Evolutionary conservation across 805 yeast genomes (phyloP), one percentile per base, ranked within the genome.

Genomic region (Sporopachydermia lactativora): DNA sequence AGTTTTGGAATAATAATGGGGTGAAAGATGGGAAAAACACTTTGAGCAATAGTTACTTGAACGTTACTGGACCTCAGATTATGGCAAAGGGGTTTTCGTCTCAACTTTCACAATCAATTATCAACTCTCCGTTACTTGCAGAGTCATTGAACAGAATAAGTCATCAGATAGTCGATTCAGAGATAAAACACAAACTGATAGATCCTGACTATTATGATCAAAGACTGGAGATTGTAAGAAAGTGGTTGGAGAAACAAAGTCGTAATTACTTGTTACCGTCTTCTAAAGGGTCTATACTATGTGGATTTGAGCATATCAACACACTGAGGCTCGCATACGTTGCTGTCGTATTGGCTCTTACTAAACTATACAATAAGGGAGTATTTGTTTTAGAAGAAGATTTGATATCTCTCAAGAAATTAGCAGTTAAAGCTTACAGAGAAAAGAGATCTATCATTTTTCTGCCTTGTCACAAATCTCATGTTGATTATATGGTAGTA

Each of bases 391-490:
- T 55, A 40, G 45, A 54, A 28, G 46, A 40, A 5, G 64, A 64
- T 43, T 48, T 63, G 24, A 50, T 48, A n/a, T 47, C 54, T 37
- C 47, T 64, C 39, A 49, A 51, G 43, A 48, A 47, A 15, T 52
- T 53, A 40, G 65, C 65, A 16, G 45, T 42, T 34, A 57, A 55
- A 46, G 56, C 62, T 28, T 49, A 52, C 39, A 47, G 44, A 13
- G 57, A 59, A 41, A 53, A 55, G 18, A 62, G 59, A 47, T 52
- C 61, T 34, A 46, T 64, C 34, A 48, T 74, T 37, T 70, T 66
- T 43, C 59, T 73, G 43, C 81, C 81, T 2, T 72, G 75, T 47
- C 81, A 75, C 55, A 72, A 73, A 52, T 70, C 77, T 6, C 81
- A 75, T 50, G 59, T 74, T 35, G 81, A 75, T 53, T 75, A 75